Conservation (phyloP, 2,329 filamentous ascomycete genomes). For the Sporothrix phasma region DNA sequence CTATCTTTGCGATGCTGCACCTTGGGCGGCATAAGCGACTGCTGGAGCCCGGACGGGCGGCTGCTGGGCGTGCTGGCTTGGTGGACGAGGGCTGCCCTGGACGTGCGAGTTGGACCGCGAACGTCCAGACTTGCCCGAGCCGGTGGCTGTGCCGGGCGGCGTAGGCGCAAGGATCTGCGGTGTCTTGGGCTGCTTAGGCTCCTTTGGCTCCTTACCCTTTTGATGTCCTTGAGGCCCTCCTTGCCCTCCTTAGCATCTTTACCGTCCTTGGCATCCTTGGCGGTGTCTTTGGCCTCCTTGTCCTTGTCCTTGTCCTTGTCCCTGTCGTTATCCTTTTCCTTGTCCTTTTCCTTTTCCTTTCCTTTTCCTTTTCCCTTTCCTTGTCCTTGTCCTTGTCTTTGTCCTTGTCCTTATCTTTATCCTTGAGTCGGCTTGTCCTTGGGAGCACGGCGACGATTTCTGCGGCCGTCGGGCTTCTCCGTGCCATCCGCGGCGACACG, state of each 20-base stretch:
- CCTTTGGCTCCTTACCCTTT: slow-evolving; percentile 25
- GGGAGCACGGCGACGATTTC: slow-evolving; percentile 33
- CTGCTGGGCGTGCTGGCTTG: background rate
- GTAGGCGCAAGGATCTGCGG: slow-evolving; percentile 39
- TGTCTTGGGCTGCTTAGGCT: slow-evolving; percentile 26
- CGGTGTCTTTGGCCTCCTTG: slow-evolving; percentile 29
- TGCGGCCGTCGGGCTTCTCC: slow-evolving; percentile 19
- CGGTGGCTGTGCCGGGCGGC: slow-evolving; percentile 24
- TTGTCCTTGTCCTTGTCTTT: slow-evolving; percentile 27
- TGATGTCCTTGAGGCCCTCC: slow-evolving; percentile 27
- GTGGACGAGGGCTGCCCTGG: slow-evolving; percentile 19
- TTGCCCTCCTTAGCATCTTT: slow-evolving; percentile 24
- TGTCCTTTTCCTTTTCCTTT: slow-evolving; percentile 29
- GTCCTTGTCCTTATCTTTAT: slow-evolving; percentile 19
- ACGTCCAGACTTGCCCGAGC: slow-evolving; percentile 33
- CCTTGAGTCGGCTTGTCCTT: slow-evolving; percentile 31
- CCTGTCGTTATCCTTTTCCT: slow-evolving; percentile 21
- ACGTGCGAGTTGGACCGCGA: slow-evolving; percentile 47
- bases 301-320: slow-evolving; percentile 28
- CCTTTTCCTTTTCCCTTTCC: slow-evolving; percentile 27
- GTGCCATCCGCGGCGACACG: slow-evolving; percentile 21
- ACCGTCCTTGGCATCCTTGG: slow-evolving; percentile 22
- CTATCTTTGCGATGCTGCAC: slow-evolving; percentile 7
- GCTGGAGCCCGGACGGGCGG: background rate
- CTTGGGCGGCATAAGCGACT: slow-evolving; percentile 4